A percentile compares a stretch with the other conserved stretches of the same genome.
phyloP scores from a whole-genome alignment of 768 basidiomycete species.

The Boletus subparvulus region DNA sequence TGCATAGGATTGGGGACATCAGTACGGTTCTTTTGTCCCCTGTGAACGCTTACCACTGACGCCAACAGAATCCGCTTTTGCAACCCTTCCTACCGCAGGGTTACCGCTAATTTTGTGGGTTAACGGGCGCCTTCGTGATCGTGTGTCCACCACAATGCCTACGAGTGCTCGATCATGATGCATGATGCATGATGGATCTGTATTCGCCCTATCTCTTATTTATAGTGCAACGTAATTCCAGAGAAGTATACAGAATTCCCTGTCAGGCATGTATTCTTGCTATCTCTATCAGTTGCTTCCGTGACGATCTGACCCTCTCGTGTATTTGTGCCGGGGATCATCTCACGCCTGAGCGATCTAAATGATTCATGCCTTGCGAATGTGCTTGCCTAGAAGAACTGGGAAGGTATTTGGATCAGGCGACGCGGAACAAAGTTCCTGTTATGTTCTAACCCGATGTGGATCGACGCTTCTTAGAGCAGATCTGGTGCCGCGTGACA shows the following conservation, averaged over 20 bases:
- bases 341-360: background rate
- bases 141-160: background rate
- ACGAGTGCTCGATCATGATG: background rate
- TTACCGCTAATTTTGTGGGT: background rate
- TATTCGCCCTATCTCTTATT: conserved; percentile 3
- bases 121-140: background rate
- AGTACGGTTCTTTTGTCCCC: background rate
- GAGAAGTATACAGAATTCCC: background rate
- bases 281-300: conserved; percentile 2
- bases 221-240: background rate
- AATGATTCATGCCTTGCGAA: background rate
- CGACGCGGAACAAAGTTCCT: background rate
- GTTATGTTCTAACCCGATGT: background rate
- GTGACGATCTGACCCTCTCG: background rate
- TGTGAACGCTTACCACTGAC: conserved; percentile 4
- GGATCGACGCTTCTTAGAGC: background rate
- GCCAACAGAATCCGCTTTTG: background rate
- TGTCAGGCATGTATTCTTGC: conserved; percentile 19
- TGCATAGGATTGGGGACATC: background rate
- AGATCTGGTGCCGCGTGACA: conserved; percentile 6
- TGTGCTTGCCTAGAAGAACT: background rate
- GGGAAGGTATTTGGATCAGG: background rate
- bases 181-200: background rate
- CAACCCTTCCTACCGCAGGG: background rate
- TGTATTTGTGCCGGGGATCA: background rate